A percentile compares a stretch with the other conserved stretches of the same genome.
Evolutionary conservation across 1,284 basidiomycete genomes (phyloP).

Genomic region (Coniferiporia sulphurascens): DNA sequence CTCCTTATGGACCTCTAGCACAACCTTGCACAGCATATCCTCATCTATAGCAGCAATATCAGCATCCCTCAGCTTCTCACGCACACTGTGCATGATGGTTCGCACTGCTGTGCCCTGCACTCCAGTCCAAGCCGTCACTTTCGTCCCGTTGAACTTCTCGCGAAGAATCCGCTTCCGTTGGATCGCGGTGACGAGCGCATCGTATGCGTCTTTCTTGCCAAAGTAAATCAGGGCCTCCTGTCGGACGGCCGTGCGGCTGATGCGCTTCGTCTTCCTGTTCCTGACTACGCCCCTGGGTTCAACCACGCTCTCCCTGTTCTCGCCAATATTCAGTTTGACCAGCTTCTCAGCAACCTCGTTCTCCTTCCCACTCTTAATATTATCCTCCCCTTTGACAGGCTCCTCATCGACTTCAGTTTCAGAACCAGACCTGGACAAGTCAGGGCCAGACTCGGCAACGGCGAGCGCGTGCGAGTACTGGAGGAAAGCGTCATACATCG

Average conservation of each 20-base stretch:
- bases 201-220: slow-evolving; percentile 46
- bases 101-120: slow-evolving; percentile 4
- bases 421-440: background rate
- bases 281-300: too few relatives aligned
- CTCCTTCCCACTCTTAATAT: background rate
- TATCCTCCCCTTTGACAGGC: background rate
- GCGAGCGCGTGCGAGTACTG: slow-evolving; percentile 36
- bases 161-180: slow-evolving; percentile 23
- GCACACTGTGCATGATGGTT: slow-evolving; percentile 17
- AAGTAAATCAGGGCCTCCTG: slow-evolving; percentile 51
- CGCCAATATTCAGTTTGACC: too few relatives aligned
- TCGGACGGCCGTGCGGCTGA: slow-evolving; percentile 23
- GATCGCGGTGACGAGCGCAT: slow-evolving; percentile 32
- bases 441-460: background rate
- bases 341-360: too few relatives aligned
- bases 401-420: slow-evolving; percentile 5
- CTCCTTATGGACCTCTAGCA: background rate
- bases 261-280: background rate
- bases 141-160: slow-evolving; percentile 15
- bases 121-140: slow-evolving; percentile 20
- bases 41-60: background rate
- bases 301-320: too few relatives aligned
- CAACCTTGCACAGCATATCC: background rate
- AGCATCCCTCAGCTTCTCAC: slow-evolving; percentile 8
- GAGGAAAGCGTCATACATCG: slow-evolving; percentile 57